phyloP scores from a whole-genome alignment of 257 asterid genomes.

The Przewalskia tangutica region DNA sequence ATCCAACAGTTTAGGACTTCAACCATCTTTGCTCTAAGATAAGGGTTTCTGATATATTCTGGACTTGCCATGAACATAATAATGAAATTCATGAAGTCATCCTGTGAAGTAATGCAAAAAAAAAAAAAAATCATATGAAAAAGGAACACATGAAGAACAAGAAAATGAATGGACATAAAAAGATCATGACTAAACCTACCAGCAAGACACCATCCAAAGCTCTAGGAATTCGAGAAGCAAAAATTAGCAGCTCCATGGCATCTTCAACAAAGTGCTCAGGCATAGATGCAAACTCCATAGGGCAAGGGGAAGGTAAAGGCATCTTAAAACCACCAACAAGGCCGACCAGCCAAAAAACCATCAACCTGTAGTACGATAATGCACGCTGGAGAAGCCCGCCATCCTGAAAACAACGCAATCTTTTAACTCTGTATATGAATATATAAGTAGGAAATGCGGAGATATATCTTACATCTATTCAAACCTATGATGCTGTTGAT shows the following conservation, averaged over 20 bases:
- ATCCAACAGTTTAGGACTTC: constrained; percentile 98
- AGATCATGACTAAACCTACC: constrained; percentile 26
- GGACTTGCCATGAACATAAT: constrained; percentile 99
- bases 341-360: constrained; percentile 88
- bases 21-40: constrained; percentile 95
- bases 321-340: constrained; percentile 83
- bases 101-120: constrained; percentile 37
- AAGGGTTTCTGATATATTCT: constrained; percentile 86
- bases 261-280: constrained; percentile 98
- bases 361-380: constrained; percentile 73
- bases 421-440: background rate
- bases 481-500: background rate
- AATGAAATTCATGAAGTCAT: constrained; percentile 94
- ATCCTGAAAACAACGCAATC: constrained; percentile 43
- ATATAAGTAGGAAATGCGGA: background rate
- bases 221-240: constrained; percentile 90
- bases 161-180: background rate
- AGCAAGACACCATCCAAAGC: constrained; percentile 85
- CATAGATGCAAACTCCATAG: constrained; percentile 83
- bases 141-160: constrained; percentile 2
- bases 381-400: constrained; percentile 78
- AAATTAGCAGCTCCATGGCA: constrained; percentile 91
- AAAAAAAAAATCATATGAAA: background rate
- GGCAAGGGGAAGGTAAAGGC: constrained; percentile 77
- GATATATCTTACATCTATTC: background rate